Evolutionary conservation across 2,329 filamentous ascomycete genomes (phyloP), one percentile per base, ranked within the genome.

Genomic region (Scolecobasidium constrictum): DNA sequence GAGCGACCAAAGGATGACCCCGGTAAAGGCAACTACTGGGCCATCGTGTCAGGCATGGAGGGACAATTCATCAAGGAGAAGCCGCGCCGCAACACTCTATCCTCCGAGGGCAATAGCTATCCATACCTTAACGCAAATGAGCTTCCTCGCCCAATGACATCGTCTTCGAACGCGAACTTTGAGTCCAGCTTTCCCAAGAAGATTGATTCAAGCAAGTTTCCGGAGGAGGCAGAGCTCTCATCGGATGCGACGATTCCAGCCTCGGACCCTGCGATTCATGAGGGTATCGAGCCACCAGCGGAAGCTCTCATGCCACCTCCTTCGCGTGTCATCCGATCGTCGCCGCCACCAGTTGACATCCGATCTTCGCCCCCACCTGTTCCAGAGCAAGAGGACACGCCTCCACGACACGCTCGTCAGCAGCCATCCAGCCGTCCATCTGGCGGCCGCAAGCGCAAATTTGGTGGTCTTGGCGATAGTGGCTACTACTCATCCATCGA

Each of bases 1-100:
- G 88, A 95, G 62, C 77, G 92, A 46, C 87, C 88, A 45, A 96
- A 96, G 69, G 88, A 95, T 57, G 92, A 96, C 55, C 88, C 90
- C 3, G 92, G 92, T 53, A 96, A 96, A 64, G 92, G 92, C 35
- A 90, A 94, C 62, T 96, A 96, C 66, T 96, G 92, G 92, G 78
- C 80, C 35, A 94, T 98, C 54, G 80, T 88, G 55, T 73, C 79
- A n/a, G 90, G 90, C 15, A 86, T 85, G 66, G 92, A 96, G 66
- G 74, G 78, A 47, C 79, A 86, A 51, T 96, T 94, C 60, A 73
- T 94, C 62, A 92, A 90, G 63, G 84, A 93, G 57, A 94, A 90
- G 69, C 73, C 80, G 4, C 63, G 70, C 16, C 72, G 81, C 66
- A 44, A 68, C 64, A 43, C 71, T 64, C 47, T 72, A 64, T 38